These are phyloP conservation scores for Carpinus viminea DNA, from an alignment of 306 rosid species.

Conservation along the genomic window DNA sequence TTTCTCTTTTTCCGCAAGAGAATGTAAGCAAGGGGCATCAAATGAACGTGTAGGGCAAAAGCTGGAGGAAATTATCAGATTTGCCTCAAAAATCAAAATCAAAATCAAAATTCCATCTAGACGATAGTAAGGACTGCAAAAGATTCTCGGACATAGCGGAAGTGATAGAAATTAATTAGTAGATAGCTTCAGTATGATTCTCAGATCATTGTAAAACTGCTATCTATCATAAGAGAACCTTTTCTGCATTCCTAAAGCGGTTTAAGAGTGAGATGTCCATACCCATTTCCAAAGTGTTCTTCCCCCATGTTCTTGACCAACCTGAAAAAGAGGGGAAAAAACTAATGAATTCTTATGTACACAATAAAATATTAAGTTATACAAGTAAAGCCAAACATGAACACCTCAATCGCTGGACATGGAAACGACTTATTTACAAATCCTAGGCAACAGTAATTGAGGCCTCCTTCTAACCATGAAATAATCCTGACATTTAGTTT, in stretches of 20 bases:
- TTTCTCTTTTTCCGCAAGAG: no score
- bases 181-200: no score
- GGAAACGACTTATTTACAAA: neutral
- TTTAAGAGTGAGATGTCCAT: conserved; percentile 26
- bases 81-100: no score
- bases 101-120: no score
- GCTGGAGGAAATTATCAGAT: no score
- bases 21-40: no score
- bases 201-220: neutral
- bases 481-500: neutral
- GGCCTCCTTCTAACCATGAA: neutral
- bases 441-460: neutral
- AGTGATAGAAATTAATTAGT: no score
- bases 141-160: no score
- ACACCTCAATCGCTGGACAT: conserved; percentile 8
- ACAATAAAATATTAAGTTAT: conserved; percentile 6
- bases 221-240: neutral
- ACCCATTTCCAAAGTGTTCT: conserved; percentile 99
- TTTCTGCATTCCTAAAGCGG: conserved; percentile 10
- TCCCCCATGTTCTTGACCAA: conserved; percentile 99
- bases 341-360: neutral
- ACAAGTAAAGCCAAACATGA: conserved; percentile 7
- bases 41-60: no score
- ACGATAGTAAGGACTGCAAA: no score
- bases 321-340: conserved; percentile 49